Base-by-base conservation (phyloP, 1,284 basidiomycete species). In the Microbotryum lychnidis-dioicae region DNA sequence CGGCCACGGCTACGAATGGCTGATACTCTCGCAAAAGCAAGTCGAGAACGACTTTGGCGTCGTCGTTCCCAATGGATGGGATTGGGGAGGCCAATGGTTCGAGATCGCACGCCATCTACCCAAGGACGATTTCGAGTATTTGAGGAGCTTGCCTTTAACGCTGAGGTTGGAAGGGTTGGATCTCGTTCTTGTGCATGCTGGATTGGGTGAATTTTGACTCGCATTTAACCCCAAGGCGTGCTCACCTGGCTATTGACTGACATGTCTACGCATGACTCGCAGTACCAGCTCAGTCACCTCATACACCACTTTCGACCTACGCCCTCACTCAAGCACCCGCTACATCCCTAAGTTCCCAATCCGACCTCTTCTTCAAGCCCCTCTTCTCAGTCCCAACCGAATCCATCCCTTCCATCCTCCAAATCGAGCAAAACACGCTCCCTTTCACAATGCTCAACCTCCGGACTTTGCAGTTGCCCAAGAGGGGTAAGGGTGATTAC, bases 131-230 rank as follows among this genome's bases (percentile, higher is more conserved):
- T 86, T 83, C 62, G 70, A 77, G 25, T 94, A 91, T 73, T 79
- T 94, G 46, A 74, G 80, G 45, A 77, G 80, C 10, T 77, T 91
- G 0, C 90, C 91, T 1, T 76, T 91, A 37, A 79, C 82, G 56
- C 76, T 93, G 2, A 84, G 91, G 71, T 75, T 88, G n/a, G 87
- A 89, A 0, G 80, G 80, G 1, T 80, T 87, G 7, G 87, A 91
- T 71, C 76, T 84, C 2, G 85, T 85, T 75, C 79, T 93, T 59
- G 88, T 86, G 1, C 91, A 96, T 71, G 91, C 85, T 2, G 91
- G 91, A 4, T 69, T 96, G 21, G 62, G 58, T 65, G 27, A 45
- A 56, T 57, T 42, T 42, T 33, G 21, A 21, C 18, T 50, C 18
- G 20, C 48, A 18, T 5, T 29, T n/a, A n/a, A n/a, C n/a, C n/a